Conservation (phyloP, 306 rosid species). For the Cicer arietinum region DNA sequence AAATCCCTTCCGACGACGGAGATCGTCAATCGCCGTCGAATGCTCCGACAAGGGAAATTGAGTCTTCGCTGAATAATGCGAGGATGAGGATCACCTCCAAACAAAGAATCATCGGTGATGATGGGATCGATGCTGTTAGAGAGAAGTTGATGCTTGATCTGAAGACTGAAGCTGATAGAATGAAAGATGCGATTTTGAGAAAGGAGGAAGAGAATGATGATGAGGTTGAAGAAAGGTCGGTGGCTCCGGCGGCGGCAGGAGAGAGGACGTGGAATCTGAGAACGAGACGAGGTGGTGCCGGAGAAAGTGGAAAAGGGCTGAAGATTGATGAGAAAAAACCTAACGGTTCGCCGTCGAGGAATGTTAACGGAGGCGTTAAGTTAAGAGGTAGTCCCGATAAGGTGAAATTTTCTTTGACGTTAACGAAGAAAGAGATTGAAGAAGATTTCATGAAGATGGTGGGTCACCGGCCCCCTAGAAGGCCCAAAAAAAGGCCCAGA, state of each 20-base stretch:
- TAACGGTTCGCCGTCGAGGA: constrained; percentile 57
- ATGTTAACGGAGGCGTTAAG: constrained; percentile 52
- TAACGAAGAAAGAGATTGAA: constrained; percentile 77
- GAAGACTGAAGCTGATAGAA: constrained; percentile 68
- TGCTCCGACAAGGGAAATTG: constrained; percentile 40
- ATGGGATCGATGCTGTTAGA: constrained; percentile 80
- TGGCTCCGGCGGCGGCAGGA: constrained; percentile 26
- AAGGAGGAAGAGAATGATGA: constrained; percentile 46
- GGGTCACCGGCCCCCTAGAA: constrained; percentile 75
- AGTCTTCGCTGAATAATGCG: constrained; percentile 42
- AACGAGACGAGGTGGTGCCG: constrained; percentile 58
- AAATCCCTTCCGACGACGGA: constrained; percentile 30
- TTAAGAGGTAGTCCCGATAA: constrained; percentile 52
- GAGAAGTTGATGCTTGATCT: constrained; percentile 87
- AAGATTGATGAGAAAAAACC: constrained; percentile 64
- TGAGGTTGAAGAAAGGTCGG: constrained; percentile 6
- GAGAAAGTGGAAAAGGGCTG: constrained; percentile 47
- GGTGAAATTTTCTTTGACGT: constrained; percentile 60
- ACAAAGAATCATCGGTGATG: constrained; percentile 50
- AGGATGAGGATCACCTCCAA: constrained; percentile 40
- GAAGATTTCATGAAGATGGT: constrained; percentile 74
- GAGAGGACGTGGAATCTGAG: constrained; percentile 80
- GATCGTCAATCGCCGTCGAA: constrained; percentile 59
- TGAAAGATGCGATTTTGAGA: constrained; percentile 69
- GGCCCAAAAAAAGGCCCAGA: constrained; percentile 75